Evolutionary conservation across 2,329 filamentous ascomycete species (phyloP).

Genomic region (Gnomoniopsis smithogilvyi): DNA sequence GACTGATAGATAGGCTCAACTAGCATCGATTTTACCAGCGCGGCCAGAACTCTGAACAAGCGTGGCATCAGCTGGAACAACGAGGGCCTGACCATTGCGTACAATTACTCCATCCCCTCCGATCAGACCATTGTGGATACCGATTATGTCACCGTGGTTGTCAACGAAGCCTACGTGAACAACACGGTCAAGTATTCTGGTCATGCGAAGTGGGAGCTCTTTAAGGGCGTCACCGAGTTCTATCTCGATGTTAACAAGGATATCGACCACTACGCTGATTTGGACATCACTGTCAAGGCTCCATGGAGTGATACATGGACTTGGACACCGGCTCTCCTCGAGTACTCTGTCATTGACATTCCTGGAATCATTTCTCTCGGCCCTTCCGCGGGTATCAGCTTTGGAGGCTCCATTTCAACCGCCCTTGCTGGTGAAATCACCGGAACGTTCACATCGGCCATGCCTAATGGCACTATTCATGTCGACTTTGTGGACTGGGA

Average conservation of each 20-base stretch:
- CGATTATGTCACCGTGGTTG: constrained; percentile 19
- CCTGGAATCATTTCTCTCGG: constrained; percentile 16
- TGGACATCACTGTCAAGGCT: constrained; percentile 20
- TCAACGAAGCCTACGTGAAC: constrained; percentile 21
- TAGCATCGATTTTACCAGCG: constrained; percentile 21
- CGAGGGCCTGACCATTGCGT: constrained; percentile 21
- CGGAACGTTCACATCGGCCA: constrained; percentile 6
- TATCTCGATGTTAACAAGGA: constrained; percentile 22
- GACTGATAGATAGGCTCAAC: constrained; percentile 7
- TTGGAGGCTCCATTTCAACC: constrained; percentile 9
- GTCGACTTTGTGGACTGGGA: constrained; percentile 13
- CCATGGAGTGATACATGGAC: constrained; percentile 20
- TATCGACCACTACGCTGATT: constrained; percentile 19
- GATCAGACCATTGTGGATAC: constrained; percentile 19
- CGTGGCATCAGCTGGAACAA: constrained; percentile 21
- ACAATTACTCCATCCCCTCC: constrained; percentile 20
- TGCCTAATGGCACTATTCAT: constrained; percentile 16
- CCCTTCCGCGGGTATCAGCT: constrained; percentile 14
- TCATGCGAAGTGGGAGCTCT: constrained; percentile 21
- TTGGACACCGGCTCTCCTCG: constrained; percentile 7
- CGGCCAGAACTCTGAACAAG: constrained; percentile 17
- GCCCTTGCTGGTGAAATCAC: constrained; percentile 1
- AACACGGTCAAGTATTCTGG: constrained; percentile 23
- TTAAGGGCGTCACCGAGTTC: constrained; percentile 21
- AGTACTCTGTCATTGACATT: constrained; percentile 21